These are phyloP conservation scores for Spergularia bocconei DNA, from an alignment of 148 eudicot genomes.

Conservation along the genomic window DNA sequence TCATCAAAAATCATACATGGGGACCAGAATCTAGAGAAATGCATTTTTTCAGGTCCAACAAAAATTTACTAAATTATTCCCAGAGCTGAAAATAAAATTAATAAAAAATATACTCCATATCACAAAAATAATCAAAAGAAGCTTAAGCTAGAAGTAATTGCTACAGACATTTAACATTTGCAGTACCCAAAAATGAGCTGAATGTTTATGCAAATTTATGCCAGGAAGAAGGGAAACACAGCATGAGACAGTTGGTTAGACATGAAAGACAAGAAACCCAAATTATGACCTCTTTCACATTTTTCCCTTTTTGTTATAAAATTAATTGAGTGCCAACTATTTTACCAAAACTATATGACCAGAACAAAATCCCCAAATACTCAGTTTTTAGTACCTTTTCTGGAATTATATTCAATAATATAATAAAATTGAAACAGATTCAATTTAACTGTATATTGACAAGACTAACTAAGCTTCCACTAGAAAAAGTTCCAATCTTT, in stretches of 20 bases:
- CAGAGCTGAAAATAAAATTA: conserved; percentile 1
- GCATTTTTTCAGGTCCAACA: conserved; percentile 8
- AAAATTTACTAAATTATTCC: conserved; percentile 9
- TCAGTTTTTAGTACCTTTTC: not conserved
- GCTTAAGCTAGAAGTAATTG: conserved; percentile 12
- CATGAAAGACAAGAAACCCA: conserved; percentile 22
- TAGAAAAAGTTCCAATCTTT: conserved; percentile 20
- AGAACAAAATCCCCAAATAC: conserved; percentile 7
- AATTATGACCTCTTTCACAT: not conserved
- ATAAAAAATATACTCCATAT: not conserved
- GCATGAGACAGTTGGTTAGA: conserved; percentile 20
- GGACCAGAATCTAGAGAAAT: conserved; percentile 27
- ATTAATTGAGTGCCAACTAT: conserved; percentile 19
- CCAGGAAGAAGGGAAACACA: conserved; percentile 18
- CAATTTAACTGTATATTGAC: conserved; percentile 25
- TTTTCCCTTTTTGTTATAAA: conserved; percentile 10
- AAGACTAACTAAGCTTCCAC: conserved; percentile 19
- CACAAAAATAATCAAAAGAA: not conserved
- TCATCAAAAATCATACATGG: not conserved
- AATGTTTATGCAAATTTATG: conserved; percentile 5
- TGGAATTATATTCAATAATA: not conserved
- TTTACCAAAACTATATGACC: conserved; percentile 9
- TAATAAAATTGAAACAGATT: not conserved
- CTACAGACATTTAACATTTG: conserved; percentile 23
- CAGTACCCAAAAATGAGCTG: not conserved